Evolutionary conservation across 805 yeast species (phyloP), one percentile per base, ranked within the genome.

Genomic region (Zygosaccharomyces kombuchaensis): DNA sequence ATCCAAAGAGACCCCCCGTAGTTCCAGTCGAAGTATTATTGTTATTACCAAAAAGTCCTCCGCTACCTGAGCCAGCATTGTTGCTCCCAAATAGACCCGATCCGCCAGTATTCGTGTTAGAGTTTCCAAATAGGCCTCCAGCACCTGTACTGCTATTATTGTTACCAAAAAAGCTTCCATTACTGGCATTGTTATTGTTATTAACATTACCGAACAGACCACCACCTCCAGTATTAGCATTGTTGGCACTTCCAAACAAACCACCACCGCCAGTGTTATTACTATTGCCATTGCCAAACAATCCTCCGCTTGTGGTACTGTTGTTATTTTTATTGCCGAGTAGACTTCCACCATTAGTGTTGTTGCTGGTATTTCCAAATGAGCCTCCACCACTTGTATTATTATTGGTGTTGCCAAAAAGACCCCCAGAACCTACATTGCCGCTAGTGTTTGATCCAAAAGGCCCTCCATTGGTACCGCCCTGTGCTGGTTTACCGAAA

Each of bases 1-100:
- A 41, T 13, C 72, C 71, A 59, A 69, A 69, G 17, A 68, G 47
- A 1, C 71, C 69, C 14, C 69, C 68, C 9, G 56, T 42, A 26
- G 58, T 23, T 34, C 57, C 40, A 34, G 59, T 37, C 9, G 46
- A 48, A 30, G 40, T 35, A 6, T 45, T 50, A 19, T 41, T 57
- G 22, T 43, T 40, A 26, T 38, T 45, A 8, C 71, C 70, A 57
- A 68, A 68, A 16, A 67, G 46, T 3, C 67, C 65, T 14, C 67
- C 65, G 13, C 57, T 34, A 32, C 54, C 29, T 34, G 51, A 23
- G 34, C 56, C 38, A 7, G 46, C 47, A 27, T 34, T 42, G 8
- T 43, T 49, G 30, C 34, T 43, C 2, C 71, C 71, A 57, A 69
- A 69, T 9, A 67, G 46, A 4, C 68, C 66, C 12, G 68, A 65